Percentiles rank a stretch among this genome's conserved stretches.
These are phyloP conservation scores for Microthyrium microscopicum DNA, from an alignment of 2,329 filamentous ascomycete genomes.

Conservation along the genomic window DNA sequence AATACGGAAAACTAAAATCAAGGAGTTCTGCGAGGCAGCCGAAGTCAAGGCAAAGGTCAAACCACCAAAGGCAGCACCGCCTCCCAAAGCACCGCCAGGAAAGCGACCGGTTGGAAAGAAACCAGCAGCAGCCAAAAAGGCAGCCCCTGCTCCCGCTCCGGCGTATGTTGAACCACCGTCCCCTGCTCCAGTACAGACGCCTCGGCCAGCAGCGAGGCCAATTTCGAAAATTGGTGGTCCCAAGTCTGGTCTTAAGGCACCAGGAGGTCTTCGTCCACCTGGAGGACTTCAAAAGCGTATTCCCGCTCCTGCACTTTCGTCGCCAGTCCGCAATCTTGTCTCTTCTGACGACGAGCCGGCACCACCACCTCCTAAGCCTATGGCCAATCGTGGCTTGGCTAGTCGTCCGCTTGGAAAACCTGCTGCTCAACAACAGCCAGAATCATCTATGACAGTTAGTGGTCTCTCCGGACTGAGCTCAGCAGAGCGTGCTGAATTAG, in stretches of 20 bases:
- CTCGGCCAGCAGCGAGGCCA: conserved; percentile 40
- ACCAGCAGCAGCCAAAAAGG: conserved; percentile 35
- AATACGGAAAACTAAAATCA: conserved; percentile 88
- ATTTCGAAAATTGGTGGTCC: conserved; percentile 31
- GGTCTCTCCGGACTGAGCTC: conserved; percentile 42
- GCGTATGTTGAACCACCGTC: conserved; percentile 27
- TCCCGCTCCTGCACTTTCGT: conserved; percentile 4
- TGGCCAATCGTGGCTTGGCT: conserved; percentile 59
- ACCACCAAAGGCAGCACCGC: conserved; percentile 55
- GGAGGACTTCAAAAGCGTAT: conserved; percentile 5
- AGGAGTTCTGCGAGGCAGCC: conserved; percentile 71
- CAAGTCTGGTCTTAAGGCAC: conserved; percentile 28
- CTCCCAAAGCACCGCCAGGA: conserved; percentile 38
- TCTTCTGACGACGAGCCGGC: conserved; percentile 21
- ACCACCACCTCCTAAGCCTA: conserved; percentile 30
- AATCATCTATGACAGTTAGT: conserved; percentile 41
- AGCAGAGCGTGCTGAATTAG: conserved; percentile 80
- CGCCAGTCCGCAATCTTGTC: conserved; percentile 3
- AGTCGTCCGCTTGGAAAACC: conserved; percentile 74
- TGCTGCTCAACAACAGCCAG: conserved; percentile 28
- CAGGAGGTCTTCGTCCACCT: conserved; percentile 8
- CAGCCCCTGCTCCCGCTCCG: conserved; percentile 23
- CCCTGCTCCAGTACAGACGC: conserved; percentile 32
- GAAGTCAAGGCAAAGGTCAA: conserved; percentile 84
- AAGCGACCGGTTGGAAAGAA: conserved; percentile 28